Conservation (phyloP, 164 flowering plant genomes). For the Annona cherimola region DNA sequence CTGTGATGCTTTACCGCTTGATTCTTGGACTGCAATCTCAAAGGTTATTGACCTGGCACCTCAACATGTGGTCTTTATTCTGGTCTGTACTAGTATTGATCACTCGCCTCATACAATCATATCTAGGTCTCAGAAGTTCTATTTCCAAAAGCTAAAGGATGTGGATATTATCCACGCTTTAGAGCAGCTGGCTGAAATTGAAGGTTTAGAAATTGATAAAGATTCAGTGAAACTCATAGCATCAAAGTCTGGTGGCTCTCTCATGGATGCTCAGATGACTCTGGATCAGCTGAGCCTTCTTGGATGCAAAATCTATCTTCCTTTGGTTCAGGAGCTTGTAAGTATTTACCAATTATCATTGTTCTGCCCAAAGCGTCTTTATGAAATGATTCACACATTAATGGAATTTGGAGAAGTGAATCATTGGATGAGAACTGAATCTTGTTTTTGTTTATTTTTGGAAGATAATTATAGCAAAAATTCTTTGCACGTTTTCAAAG, state of each 20-base stretch:
- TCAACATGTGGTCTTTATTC: constrained; percentile 74
- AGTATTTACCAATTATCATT: constrained; percentile 15
- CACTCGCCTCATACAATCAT: constrained; percentile 83
- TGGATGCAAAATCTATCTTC: constrained; percentile 78
- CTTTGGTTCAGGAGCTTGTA: constrained; percentile 94
- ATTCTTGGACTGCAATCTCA: constrained; percentile 91
- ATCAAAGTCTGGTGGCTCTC: constrained; percentile 92
- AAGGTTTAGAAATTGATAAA: constrained; percentile 75
- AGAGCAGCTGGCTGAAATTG: constrained; percentile 83
- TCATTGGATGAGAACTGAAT: background rate
- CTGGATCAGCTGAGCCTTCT: constrained; percentile 96
- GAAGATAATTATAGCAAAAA: background rate
- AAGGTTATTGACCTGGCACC: constrained; percentile 96
- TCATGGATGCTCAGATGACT: constrained; percentile 98
- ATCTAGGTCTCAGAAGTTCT: constrained; percentile 96
- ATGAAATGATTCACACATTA: background rate
- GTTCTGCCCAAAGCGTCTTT: background rate
- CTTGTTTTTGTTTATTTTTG: background rate
- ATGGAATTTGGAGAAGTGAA: background rate
- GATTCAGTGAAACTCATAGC: constrained; percentile 94
- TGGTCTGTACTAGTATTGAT: constrained; percentile 81
- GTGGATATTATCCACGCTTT: constrained; percentile 77
- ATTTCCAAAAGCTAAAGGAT: constrained; percentile 94
- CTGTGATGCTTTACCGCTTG: constrained; percentile 76
- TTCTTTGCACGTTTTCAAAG: background rate